phyloP scores from a whole-genome alignment of 2,329 filamentous ascomycete genomes.

The Scedosporium aurantiacum region DNA sequence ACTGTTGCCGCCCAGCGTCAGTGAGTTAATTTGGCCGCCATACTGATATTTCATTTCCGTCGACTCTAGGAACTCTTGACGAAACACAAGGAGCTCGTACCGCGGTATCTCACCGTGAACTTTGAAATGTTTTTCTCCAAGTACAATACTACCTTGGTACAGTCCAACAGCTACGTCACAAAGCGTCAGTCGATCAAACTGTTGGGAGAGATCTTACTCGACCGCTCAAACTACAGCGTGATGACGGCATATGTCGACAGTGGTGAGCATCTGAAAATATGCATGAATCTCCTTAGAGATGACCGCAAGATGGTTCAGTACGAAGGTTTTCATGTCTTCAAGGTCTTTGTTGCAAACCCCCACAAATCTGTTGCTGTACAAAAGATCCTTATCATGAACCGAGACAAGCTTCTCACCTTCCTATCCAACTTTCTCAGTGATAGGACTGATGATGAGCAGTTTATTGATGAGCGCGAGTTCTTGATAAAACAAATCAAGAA shows the following conservation, averaged over 20 bases:
- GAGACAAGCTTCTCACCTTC: constrained; percentile 81
- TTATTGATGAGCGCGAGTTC: constrained; percentile 95
- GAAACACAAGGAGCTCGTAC: constrained; percentile 83
- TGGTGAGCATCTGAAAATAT: constrained; percentile 92
- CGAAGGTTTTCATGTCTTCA: constrained; percentile 98
- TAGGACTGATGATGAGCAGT: constrained; percentile 93
- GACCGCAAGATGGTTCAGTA: constrained; percentile 99
- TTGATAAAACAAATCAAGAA: constrained; percentile 85
- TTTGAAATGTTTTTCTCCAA: constrained; percentile 87
- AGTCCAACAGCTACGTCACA: constrained; percentile 92
- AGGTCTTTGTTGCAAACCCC: constrained; percentile 97
- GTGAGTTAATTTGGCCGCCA: background rate
- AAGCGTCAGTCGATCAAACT: constrained; percentile 98
- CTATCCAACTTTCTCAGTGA: constrained; percentile 88
- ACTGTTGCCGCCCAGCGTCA: no score
- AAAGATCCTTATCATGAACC: constrained; percentile 91
- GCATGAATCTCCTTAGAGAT: constrained; percentile 93
- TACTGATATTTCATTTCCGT: background rate
- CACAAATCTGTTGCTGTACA: constrained; percentile 96
- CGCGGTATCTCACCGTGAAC: constrained; percentile 77
- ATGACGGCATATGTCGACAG: constrained; percentile 97
- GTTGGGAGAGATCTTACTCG: constrained; percentile 85
- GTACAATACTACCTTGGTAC: constrained; percentile 80
- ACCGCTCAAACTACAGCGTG: constrained; percentile 91
- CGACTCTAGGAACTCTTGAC: constrained; percentile 73